A percentile compares a stretch with the other conserved stretches of the same genome.
These are phyloP conservation scores for Talaromyces sp. DNA, from an alignment of 2,329 filamentous ascomycete species.

Conservation along the genomic window DNA sequence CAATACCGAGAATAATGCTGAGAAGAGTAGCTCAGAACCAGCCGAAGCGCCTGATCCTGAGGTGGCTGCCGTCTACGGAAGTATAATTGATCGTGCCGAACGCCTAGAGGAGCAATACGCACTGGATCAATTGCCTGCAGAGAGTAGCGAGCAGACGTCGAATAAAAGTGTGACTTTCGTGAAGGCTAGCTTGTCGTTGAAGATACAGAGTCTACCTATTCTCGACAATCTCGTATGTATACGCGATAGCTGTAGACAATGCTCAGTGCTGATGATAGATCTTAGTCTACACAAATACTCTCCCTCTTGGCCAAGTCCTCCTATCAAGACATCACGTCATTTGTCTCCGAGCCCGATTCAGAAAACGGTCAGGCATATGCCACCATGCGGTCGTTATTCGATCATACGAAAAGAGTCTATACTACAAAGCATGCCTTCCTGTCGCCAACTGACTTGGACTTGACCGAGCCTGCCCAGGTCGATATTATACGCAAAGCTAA, in stretches of 20 bases:
- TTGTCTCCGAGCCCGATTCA: slow-evolving; percentile 55
- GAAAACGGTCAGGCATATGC: slow-evolving; percentile 60
- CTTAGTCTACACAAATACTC: slow-evolving; percentile 57
- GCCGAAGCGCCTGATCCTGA: slow-evolving; percentile 28
- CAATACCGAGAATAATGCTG: slow-evolving; percentile 21
- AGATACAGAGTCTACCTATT: slow-evolving; percentile 59
- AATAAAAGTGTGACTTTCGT: slow-evolving; percentile 37
- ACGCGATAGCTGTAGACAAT: slow-evolving; percentile 1
- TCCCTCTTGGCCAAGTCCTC: slow-evolving; percentile 55
- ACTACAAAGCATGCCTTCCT: slow-evolving; percentile 55
- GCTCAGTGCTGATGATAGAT: background rate
- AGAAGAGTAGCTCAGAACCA: slow-evolving; percentile 21
- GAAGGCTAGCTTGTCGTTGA: slow-evolving; percentile 47
- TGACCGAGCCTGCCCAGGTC: slow-evolving; percentile 52
- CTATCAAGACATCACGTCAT: slow-evolving; percentile 55
- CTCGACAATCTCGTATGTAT: slow-evolving; percentile 57
- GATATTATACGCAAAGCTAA: slow-evolving; percentile 63
- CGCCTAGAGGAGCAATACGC: slow-evolving; percentile 39
- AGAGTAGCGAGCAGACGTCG: slow-evolving; percentile 28
- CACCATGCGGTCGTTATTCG: slow-evolving; percentile 59
- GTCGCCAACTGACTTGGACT: slow-evolving; percentile 51
- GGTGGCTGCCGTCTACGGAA: slow-evolving; percentile 39
- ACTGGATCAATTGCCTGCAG: slow-evolving; percentile 33
- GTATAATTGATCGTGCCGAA: slow-evolving; percentile 44
- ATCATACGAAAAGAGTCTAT: slow-evolving; percentile 62